Evolutionary conservation across 257 asterid species (phyloP), one percentile per base, ranked within the genome.

Genomic region (Solanum stenotomum): DNA sequence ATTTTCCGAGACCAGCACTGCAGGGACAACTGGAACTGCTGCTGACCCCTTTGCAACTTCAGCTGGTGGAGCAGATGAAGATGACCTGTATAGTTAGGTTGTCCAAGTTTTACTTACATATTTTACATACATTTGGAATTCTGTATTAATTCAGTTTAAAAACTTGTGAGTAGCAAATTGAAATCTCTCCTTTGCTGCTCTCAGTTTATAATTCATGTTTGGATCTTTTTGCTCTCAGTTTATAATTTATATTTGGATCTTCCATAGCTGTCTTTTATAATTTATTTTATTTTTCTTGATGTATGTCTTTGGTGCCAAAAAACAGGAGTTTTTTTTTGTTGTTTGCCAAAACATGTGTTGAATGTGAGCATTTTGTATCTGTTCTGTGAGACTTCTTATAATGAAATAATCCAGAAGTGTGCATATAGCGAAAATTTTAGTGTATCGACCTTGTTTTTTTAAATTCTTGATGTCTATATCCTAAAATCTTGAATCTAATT

Each of bases 1-100:
- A 34, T 93, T 94, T 71, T 44, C 95, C 6, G 94, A 94, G 83
- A 87, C 83, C 2, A 85, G 89, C 75, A 68, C 89, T 1, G 89
- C 49, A 6, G 90, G 87, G 6, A 83, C 90, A n/a, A 52, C 91
- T 11, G 90, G 71, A 6, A 61, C 92, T 1, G 91, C 75, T 68
- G 22, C 35, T 63, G 93, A 92, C 65, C 94, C 95, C 33, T 92
- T 93, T 59, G 95, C 89, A 37, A 27, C 91, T 33, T 20, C 91
- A 29, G 89, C 90, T 29, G 93, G 89, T 40, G 92, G 87, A 31
- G 90, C 89, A 20, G 92, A 90, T 87, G 93, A 91, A 25, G 92
- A 91, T 87, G 92, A 91, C 88, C 90, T 91, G 1, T 90, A 91
- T 86, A 87, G 89, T 89, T 91, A 91, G 91, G 38, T 81, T 76